phyloP scores from a whole-genome alignment of 148 eudicot genomes.

The Suaeda aralocaspica region DNA sequence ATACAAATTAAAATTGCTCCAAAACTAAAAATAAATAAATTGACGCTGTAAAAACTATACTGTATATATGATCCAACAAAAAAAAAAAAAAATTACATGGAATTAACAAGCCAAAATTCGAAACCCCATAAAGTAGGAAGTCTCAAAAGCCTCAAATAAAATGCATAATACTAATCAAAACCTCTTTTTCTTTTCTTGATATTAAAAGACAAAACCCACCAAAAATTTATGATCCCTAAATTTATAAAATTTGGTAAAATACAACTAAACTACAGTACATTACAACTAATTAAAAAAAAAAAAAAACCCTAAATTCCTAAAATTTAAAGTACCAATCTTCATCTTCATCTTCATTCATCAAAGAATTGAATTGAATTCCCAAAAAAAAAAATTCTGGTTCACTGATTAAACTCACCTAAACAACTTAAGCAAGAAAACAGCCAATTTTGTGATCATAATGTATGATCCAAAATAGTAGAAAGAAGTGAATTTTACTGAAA shows the following conservation, averaged over 20 bases:
- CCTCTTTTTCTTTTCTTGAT: neutral
- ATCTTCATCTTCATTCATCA: too few species aligned
- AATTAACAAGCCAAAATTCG: slow-evolving; percentile 17
- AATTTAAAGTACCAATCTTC: too few species aligned
- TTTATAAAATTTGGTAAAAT: neutral
- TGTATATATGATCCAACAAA: too few species aligned
- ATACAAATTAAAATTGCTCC: too few species aligned
- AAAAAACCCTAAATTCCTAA: too few species aligned
- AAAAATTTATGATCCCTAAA: slow-evolving; percentile 20
- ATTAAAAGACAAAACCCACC: neutral
- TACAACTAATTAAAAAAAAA: neutral
- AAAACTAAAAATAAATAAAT: too few species aligned
- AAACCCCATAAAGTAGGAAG: slow-evolving; percentile 27
- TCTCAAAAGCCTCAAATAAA: slow-evolving; percentile 22
- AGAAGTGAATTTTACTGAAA: neutral
- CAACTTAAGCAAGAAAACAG: too few species aligned
- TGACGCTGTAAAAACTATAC: too few species aligned
- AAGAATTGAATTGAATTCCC: neutral
- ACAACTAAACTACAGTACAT: neutral
- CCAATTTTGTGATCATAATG: too few species aligned
- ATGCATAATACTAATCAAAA: slow-evolving; percentile 19
- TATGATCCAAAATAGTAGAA: neutral
- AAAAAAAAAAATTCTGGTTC: too few species aligned
- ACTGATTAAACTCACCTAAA: too few species aligned
- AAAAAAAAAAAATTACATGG: neutral